A percentile compares a stretch with the other conserved stretches of the same genome.
phyloP scores from a whole-genome alignment of 768 basidiomycete species.

The Flagelloscypha sp. region DNA sequence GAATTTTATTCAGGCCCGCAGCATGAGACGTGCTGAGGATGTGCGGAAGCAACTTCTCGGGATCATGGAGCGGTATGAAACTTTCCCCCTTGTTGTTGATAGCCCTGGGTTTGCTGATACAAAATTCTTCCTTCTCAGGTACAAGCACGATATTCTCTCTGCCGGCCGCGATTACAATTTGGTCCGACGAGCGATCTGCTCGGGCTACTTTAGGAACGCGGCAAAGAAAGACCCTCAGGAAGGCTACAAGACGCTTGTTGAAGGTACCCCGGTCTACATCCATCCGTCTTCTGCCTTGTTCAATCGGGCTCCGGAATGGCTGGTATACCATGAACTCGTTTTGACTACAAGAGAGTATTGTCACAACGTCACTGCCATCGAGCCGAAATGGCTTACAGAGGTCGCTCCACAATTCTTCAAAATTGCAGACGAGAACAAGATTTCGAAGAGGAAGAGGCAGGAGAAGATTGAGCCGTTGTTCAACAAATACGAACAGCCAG shows the following conservation, averaged over 20 bases:
- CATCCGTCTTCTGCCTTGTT: conserved; percentile 96
- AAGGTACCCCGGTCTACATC: conserved; percentile 98
- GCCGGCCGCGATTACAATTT: conserved; percentile 89
- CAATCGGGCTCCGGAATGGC: conserved; percentile 94
- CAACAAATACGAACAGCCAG: conserved; percentile 93
- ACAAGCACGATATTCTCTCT: conserved; percentile 94
- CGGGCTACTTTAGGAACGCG: conserved; percentile 95
- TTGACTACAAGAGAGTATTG: conserved; percentile 95
- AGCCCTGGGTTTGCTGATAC: neutral
- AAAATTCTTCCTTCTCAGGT: conserved; percentile 35
- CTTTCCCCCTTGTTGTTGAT: neutral
- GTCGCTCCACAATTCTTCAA: conserved; percentile 99
- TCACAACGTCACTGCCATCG: conserved; percentile 89
- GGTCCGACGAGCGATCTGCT: conserved; percentile 92
- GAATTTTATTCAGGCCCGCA: conserved; percentile 97
- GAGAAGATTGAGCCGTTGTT: conserved; percentile 95
- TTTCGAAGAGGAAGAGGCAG: conserved; percentile 91
- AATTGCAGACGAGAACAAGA: conserved; percentile 95
- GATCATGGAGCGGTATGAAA: conserved; percentile 90
- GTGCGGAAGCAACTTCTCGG: conserved; percentile 95
- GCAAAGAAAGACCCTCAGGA: conserved; percentile 98
- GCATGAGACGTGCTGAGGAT: conserved; percentile 95
- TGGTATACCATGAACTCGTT: conserved; percentile 92
- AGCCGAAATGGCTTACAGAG: conserved; percentile 98
- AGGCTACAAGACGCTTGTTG: conserved; percentile 95